Evolutionary conservation across 768 basidiomycete genomes (phyloP), one percentile per base, ranked within the genome.

Genomic region (Podaxis rugospora): DNA sequence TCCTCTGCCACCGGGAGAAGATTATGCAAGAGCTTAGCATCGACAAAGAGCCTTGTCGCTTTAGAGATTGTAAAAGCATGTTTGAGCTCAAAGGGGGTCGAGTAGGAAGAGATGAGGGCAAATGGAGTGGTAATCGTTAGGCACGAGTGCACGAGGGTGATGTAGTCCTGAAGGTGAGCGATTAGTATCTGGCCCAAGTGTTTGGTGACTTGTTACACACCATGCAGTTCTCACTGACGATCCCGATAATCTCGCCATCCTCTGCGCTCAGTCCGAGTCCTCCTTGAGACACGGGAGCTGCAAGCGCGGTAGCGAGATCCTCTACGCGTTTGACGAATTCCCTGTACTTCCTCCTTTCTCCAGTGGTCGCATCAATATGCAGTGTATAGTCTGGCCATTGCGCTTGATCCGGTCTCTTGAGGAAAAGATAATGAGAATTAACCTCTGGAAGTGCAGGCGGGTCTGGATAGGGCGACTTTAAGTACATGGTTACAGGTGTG

Each of bases 201-300:
- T 10, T 23, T 1, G 18, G 23, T 49, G 9, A 13, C 7, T 51
- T 39, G 42, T 5, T 23, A 70, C 83, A 64, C 71, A 89, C 90
- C 69, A 85, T 67, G 37, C 81, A 86, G 67, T 92, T 92, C 50
- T 87, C 80, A 70, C 83, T 83, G 67, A 90, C 79, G 14, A 92
- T 82, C 5, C 88, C 90, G 18, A 90, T 77, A 23, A 90, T 81
- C 55, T 88, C 86, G 0, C 76, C 76, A 18, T 79, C 74, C 44
- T 74, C 75, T 0, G 70, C 69, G 4, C 70, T 66, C 10, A 92
- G 67, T 0, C 81, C 87, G 1, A 89, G 73, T 0, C 90, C 88
- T 0, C 87, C 87, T 16, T 79, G 68, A 0, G 72, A 64, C 11
- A 72, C 61, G 4, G 81, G 75, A n/a, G 73, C 68, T 2, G 74